Percentiles rank a stretch among this genome's conserved stretches.
phyloP scores from a whole-genome alignment of 805 yeast species.

The Wickerhamiella brachini region DNA sequence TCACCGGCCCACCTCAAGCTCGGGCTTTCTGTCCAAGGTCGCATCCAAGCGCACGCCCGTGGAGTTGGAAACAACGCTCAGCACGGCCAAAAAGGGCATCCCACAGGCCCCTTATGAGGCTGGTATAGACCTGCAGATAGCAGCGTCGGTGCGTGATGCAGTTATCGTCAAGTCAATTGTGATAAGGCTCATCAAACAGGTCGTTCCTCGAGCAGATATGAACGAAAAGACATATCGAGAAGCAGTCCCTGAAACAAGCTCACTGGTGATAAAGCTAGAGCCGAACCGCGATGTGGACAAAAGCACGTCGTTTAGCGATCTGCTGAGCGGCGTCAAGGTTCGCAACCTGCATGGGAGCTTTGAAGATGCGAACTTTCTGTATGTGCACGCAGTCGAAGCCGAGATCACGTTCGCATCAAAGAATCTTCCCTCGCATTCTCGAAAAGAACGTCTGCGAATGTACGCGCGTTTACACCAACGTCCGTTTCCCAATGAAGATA shows the following conservation, averaged over 20 bases:
- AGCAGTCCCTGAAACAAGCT: neutral
- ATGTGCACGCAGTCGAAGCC: neutral
- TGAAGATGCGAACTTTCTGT: neutral
- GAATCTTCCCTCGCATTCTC: neutral
- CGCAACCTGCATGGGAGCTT: neutral
- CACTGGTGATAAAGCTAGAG: neutral
- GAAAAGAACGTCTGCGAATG: neutral
- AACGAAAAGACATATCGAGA: neutral
- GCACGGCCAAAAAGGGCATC: neutral
- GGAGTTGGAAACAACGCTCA: neutral
- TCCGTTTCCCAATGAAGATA: neutral
- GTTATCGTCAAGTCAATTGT: neutral
- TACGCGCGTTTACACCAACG: neutral
- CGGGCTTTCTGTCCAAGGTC: neutral
- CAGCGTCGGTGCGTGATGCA: neutral
- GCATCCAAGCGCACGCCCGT: neutral
- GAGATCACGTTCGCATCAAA: neutral
- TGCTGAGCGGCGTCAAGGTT: neutral
- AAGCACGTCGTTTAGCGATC: neutral
- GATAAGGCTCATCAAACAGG: neutral
- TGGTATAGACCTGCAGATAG: neutral
- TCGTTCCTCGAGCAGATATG: neutral
- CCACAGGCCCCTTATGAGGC: neutral
- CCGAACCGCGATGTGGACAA: neutral
- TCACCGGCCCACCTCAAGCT: neutral